Base-by-base conservation (phyloP, 2,329 filamentous ascomycete genomes). In the Phaeosphaeria sp. region DNA sequence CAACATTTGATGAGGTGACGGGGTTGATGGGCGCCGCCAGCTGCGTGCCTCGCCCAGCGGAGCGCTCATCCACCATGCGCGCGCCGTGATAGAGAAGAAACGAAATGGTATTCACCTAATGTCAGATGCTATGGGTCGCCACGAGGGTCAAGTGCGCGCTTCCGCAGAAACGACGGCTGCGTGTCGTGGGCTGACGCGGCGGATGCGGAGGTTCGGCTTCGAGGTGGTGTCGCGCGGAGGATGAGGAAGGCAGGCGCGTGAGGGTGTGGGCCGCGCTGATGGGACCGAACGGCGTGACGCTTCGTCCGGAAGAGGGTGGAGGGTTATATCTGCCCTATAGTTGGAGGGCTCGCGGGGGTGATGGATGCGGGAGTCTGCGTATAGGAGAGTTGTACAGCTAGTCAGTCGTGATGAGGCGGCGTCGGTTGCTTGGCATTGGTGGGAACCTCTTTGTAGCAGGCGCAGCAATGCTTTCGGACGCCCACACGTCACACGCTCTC, bases 111-210 rank as follows among this genome's bases (percentile, higher is more conserved):
- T 65, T 68, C 73, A 79, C 77, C 76, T 79, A 72, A 45, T 57
- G 72, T 78, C 74, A 78, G 71, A 70, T 69, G 56, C 67, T 72
- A 69, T 66, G 68, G 65, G 65, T 74, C 73, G 76, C 76, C 77
- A 78, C 77, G 71, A 64, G 61, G 62, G 58, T 57, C 51, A 43
- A 74, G 73, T 75, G 51, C 66, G 75, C 76, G 76, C 75, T 78
- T 78, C 76, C 74, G 74, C 72, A 73, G 74, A 75, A 68, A 69
- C 66, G 74, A 71, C 63, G 63, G 71, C 67, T 71, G 69, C 67
- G 64, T 57, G 47, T 67, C 60, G 53, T 63, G 60, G 65, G 62
- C 59, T 67, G 66, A 68, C 66, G 74, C 72, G 71, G 74, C 72
- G 69, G 56, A 62, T 55, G 67, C 66, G 70, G 71, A 71, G 69